phyloP scores from a whole-genome alignment of 352 stramenopile species.

The Phytophthora pluvialis region DNA sequence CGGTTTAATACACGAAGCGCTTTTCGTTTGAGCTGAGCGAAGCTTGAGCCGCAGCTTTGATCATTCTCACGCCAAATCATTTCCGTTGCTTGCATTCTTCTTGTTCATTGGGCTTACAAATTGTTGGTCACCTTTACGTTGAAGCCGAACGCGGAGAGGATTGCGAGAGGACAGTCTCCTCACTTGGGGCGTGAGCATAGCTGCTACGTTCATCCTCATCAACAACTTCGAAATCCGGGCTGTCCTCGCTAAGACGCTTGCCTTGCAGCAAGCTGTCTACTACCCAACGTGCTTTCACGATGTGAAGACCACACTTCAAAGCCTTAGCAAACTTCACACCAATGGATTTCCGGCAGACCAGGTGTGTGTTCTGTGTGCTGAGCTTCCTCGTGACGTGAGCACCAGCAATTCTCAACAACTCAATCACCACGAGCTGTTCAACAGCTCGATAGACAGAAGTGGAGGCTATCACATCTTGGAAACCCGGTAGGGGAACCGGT shows the following conservation, averaged over 20 bases:
- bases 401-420: conserved; percentile 62
- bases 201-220: conserved; percentile 16
- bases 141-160: conserved; percentile 15
- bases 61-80: too few species aligned
- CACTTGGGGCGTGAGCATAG: conserved; percentile 4
- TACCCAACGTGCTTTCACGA: conserved; percentile 76
- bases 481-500: conserved; percentile 54
- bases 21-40: conserved; percentile 15
- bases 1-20: conserved; percentile 1
- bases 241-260: conserved; percentile 44
- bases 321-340: conserved; percentile 76
- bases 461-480: conserved; percentile 53
- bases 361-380: conserved; percentile 64
- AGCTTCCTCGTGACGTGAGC: conserved; percentile 59
- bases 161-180: conserved; percentile 7
- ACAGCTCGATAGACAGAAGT: conserved; percentile 71
- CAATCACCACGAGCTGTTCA: conserved; percentile 65
- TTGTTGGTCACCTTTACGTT: neutral
- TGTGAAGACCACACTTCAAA: conserved; percentile 49
- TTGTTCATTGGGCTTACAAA: neutral
- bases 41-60: neutral
- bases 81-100: neutral
- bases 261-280: conserved; percentile 63
- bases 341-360: conserved; percentile 59
- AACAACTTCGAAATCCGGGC: conserved; percentile 32